These are phyloP conservation scores for Tuber brumale DNA, from an alignment of 495 filamentous ascomycete genomes.

Conservation along the genomic window DNA sequence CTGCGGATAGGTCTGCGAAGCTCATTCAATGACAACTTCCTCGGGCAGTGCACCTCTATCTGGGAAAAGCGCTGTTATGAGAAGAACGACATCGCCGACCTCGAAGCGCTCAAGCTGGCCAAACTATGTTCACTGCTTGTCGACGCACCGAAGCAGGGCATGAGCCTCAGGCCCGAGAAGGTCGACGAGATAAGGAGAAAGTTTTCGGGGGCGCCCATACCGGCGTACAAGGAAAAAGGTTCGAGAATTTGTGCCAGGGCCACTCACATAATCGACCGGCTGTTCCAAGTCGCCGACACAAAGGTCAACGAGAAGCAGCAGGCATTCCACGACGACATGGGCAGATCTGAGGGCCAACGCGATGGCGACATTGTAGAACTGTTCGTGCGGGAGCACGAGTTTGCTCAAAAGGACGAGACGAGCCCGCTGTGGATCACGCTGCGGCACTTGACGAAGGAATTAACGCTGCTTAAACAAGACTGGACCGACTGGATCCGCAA, in stretches of 20 bases:
- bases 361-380: conserved; percentile 51
- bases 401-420: conserved; percentile 31
- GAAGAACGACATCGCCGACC: conserved; percentile 53
- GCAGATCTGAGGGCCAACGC: conserved; percentile 19
- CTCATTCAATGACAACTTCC: conserved; percentile 53
- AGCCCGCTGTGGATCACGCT: conserved; percentile 30
- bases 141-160: conserved; percentile 73
- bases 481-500: conserved; percentile 22
- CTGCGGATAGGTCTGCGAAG: conserved; percentile 26
- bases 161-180: conserved; percentile 49
- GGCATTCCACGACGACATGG: conserved; percentile 42
- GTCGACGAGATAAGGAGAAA: conserved; percentile 46
- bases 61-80: conserved; percentile 65
- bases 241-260: conserved; percentile 26
- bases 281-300: conserved; percentile 58
- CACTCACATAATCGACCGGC: conserved; percentile 60
- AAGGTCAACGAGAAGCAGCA: conserved; percentile 48
- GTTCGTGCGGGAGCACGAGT: conserved; percentile 43
- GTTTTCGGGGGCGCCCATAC: conserved; percentile 43
- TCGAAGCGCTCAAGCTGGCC: conserved; percentile 54
- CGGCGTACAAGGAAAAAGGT: conserved; percentile 43
- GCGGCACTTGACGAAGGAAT: conserved; percentile 38
- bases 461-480: conserved; percentile 15
- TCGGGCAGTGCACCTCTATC: conserved; percentile 68
- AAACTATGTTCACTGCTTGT: conserved; percentile 71